Evolutionary conservation across 257 asterid genomes (phyloP).

Genomic region (Thymus quinquecostatus): DNA sequence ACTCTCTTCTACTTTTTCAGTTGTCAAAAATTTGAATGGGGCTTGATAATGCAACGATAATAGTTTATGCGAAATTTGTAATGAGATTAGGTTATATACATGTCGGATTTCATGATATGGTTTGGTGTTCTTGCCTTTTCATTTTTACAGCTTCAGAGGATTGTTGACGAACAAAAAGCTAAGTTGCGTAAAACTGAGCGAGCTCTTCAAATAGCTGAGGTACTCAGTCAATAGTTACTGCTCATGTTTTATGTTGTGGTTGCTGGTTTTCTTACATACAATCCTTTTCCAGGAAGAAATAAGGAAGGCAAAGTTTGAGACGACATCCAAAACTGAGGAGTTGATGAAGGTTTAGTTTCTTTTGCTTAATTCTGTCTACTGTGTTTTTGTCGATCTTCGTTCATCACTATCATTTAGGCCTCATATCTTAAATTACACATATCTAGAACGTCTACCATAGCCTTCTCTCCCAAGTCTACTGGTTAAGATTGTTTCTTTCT

Average conservation of each 20-base stretch:
- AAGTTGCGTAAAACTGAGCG: conserved; percentile 82
- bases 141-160: conserved; percentile 62
- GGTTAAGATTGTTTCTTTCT: conserved; percentile 25
- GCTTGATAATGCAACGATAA: neutral
- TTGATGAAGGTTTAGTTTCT: conserved; percentile 62
- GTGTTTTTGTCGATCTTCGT: neutral
- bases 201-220: conserved; percentile 92
- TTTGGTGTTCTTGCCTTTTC: neutral
- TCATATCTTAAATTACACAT: neutral
- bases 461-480: neutral
- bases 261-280: conserved; percentile 11
- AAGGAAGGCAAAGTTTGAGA: conserved; percentile 74
- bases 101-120: neutral
- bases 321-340: conserved; percentile 63
- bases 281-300: conserved; percentile 65
- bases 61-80: neutral
- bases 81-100: neutral
- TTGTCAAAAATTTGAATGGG: neutral
- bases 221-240: conserved; percentile 25
- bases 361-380: conserved; percentile 19
- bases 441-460: conserved; percentile 3
- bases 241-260: conserved; percentile 18
- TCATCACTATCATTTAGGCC: neutral
- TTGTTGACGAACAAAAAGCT: conserved; percentile 55
- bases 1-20: neutral